Evolutionary conservation across 768 basidiomycete species (phyloP).

Genomic region (Leccinum sublutescens): DNA sequence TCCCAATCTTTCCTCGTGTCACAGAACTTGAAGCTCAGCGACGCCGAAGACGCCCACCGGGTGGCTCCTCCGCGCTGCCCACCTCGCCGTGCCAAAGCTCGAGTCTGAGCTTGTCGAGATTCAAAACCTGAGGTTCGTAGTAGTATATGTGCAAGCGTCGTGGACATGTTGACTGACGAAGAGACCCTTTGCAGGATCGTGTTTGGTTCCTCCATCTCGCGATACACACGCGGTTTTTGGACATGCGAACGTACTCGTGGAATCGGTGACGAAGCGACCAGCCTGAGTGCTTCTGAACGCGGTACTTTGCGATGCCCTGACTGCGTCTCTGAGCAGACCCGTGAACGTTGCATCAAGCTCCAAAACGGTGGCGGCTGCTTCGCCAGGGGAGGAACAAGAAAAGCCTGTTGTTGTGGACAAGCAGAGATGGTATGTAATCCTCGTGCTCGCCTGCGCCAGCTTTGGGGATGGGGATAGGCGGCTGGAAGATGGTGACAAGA

Average conservation of each 20-base stretch:
- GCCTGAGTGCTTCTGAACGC: conserved; percentile 46
- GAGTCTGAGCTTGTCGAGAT: conserved; percentile 50
- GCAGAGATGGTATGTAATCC: conserved; percentile 48
- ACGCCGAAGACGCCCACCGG: conserved; percentile 59
- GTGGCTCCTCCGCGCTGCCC: conserved; percentile 73
- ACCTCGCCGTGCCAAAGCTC: conserved; percentile 49
- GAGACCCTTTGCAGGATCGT: conserved; percentile 41
- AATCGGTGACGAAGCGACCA: conserved; percentile 40
- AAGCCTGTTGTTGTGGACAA: conserved; percentile 44
- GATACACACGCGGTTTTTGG: conserved; percentile 53
- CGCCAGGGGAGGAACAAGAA: conserved; percentile 33
- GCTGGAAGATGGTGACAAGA: conserved; percentile 17
- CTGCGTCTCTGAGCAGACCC: conserved; percentile 43
- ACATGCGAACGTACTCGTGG: conserved; percentile 50
- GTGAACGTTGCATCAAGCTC: conserved; percentile 14
- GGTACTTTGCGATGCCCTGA: conserved; percentile 62
- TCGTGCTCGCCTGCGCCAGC: conserved; percentile 52
- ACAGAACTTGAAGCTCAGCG: conserved; percentile 63
- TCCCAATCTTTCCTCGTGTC: conserved; percentile 87
- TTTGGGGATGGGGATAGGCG: conserved; percentile 38
- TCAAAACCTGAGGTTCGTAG: conserved; percentile 49
- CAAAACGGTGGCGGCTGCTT: conserved; percentile 14
- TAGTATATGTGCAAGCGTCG: neutral
- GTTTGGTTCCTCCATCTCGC: conserved; percentile 71
- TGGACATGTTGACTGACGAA: neutral